Evolutionary conservation across 2,329 filamentous ascomycete species (phyloP).

Genomic region (Ilyonectria sp.): DNA sequence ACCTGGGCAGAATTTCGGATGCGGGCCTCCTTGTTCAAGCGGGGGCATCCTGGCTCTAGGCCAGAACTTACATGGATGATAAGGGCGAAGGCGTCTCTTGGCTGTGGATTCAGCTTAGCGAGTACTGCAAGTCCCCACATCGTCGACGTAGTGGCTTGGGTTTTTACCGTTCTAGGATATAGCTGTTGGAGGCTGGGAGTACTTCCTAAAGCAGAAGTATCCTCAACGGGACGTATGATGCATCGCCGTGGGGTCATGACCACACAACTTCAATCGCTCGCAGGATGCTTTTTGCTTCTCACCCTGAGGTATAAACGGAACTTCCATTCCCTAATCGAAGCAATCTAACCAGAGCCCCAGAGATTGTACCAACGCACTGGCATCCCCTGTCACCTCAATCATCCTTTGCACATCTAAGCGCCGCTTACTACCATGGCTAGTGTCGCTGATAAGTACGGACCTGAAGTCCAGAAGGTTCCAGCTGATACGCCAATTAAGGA

Average conservation of each 20-base stretch:
- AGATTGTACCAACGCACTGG: neutral
- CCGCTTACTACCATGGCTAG: neutral
- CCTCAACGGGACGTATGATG: neutral
- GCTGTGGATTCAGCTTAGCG: neutral
- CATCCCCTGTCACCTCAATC: neutral
- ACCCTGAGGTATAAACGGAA: neutral
- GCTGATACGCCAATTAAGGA: constrained; percentile 11
- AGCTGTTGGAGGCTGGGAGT: neutral
- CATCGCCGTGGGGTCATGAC: neutral
- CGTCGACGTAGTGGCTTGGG: neutral
- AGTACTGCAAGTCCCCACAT: neutral
- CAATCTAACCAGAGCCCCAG: neutral
- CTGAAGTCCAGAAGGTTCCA: constrained; percentile 17
- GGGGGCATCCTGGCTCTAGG: neutral
- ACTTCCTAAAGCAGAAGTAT: constrained; percentile 13
- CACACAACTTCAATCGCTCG: neutral
- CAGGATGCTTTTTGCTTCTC: neutral
- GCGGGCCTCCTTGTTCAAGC: neutral
- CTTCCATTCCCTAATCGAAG: neutral
- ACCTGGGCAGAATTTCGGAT: neutral
- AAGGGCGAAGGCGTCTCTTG: no score
- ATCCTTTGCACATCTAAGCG: neutral
- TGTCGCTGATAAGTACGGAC: constrained; percentile 15
- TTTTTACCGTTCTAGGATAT: neutral
- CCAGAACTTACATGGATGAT: neutral